Evolutionary conservation across 2,329 filamentous ascomycete species (phyloP), one percentile per base, ranked within the genome.

Genomic region (Lasiodiplodia sp.): DNA sequence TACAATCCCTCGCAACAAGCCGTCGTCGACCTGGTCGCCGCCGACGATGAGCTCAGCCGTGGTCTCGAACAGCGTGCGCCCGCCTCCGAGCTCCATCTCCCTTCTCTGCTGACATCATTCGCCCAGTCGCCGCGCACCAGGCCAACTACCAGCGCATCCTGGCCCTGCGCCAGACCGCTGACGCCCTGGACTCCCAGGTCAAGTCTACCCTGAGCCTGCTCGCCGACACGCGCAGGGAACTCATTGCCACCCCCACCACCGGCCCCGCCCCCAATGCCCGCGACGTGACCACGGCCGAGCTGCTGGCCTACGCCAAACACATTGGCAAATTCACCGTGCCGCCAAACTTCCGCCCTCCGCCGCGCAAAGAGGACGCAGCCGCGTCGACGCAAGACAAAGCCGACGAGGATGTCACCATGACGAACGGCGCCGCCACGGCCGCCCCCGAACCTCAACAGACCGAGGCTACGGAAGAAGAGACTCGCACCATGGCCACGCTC

Each of bases 271-370:
- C 84, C n/a, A 70, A 78, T 6, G 75, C 79, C 12, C 79, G 79
- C 55, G 78, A 83, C 25, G 82, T 96, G 62, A 86, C 86, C 3
- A 92, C 93, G 75, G 86, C 89, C 55, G 90, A 94, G 72, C 87
- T 96, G 0, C 88, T 96, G 25, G 86, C 84, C 70, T 96, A 93
- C 77, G 93, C 92, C 25, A 90, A 91, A 53, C 89, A 90, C 71
- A 96, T 96, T 75, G 91, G 90, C 78, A 91, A 90, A 77, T 93
- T 90, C 71, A 95, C 93, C 0, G 85, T 93, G 14, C 92, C 93
- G 0, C 90, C 90, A 0, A 87, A 87, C 2, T 83, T 79, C 72
- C 74, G 75, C 47, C 73, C 77, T 71, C 66, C 66, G 34, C 66
- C 66, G 18, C 38, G 49, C 63, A 66, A 56, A 38, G 63, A 56